phyloP scores from a whole-genome alignment of 306 rosid species.

The Hippophae gyantsensis region DNA sequence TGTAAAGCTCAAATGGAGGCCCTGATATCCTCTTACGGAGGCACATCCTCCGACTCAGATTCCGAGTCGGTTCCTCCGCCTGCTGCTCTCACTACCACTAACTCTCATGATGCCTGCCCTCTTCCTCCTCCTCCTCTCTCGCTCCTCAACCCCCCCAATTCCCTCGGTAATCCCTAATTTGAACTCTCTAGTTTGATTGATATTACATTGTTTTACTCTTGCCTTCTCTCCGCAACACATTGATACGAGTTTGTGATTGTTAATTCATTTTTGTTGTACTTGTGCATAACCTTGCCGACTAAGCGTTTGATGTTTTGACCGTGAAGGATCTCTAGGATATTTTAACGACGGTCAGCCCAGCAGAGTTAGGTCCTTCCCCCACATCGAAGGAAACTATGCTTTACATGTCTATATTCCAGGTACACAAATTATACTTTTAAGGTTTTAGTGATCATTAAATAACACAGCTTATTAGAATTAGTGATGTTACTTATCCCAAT shows the following conservation, averaged over 20 bases:
- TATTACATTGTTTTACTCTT: neutral
- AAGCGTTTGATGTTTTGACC: constrained; percentile 26
- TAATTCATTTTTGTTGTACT: neutral
- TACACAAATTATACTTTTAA: constrained; percentile 1
- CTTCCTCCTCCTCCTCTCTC: constrained; percentile 67
- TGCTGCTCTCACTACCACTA: constrained; percentile 10
- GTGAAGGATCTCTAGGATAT: constrained; percentile 34
- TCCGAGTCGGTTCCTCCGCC: constrained; percentile 28
- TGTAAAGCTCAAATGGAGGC: constrained; percentile 50
- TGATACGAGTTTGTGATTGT: neutral
- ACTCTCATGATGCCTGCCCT: constrained; percentile 1
- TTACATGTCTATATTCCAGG: constrained; percentile 80
- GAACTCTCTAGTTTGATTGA: neutral
- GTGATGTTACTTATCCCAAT: neutral
- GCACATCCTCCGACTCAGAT: constrained; percentile 53
- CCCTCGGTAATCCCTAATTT: constrained; percentile 29
- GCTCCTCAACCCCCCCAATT: constrained; percentile 45
- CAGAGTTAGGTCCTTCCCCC: constrained; percentile 75
- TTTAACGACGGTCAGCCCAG: constrained; percentile 34
- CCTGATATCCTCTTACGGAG: constrained; percentile 56
- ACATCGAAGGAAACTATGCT: constrained; percentile 74
- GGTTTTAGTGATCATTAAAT: neutral
- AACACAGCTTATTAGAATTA: no score
- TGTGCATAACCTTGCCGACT: constrained; percentile 5
- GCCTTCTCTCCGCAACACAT: neutral